phyloP scores from a whole-genome alignment of 495 filamentous ascomycete genomes.

The Poronia punctata region DNA sequence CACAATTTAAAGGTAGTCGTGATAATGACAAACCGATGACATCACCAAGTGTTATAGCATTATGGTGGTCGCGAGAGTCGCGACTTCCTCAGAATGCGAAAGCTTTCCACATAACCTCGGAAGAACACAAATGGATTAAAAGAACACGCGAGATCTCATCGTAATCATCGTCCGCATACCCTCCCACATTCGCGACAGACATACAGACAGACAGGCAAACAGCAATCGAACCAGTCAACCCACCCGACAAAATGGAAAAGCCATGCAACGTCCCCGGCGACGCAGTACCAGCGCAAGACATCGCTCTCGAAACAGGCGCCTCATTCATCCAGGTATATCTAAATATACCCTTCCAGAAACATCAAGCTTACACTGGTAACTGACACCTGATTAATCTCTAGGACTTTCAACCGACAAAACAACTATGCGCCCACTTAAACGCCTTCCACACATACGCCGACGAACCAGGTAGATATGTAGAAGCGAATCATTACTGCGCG shows the following conservation, averaged over 20 bases:
- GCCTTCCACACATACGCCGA: slow-evolving; percentile 77
- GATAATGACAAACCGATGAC: not conserved
- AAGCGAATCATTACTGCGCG: slow-evolving; percentile 80
- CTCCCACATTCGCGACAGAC: no score
- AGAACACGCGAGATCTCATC: no score
- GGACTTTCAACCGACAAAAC: slow-evolving; percentile 66
- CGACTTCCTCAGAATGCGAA: no score
- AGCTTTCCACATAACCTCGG: no score
- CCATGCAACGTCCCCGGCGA: slow-evolving; percentile 16
- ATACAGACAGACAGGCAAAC: no score
- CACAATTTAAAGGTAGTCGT: no score
- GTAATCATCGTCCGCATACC: no score
- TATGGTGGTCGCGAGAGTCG: no score
- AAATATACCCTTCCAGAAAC: not conserved
- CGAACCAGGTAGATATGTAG: slow-evolving; percentile 60
- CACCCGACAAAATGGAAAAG: slow-evolving; percentile 8
- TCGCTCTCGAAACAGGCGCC: slow-evolving; percentile 23
- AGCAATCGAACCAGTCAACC: no score
- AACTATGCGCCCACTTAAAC: slow-evolving; percentile 77
- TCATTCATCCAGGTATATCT: slow-evolving; percentile 18
- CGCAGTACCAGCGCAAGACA: slow-evolving; percentile 14
- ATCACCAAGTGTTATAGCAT: no score
- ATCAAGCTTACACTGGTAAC: not conserved
- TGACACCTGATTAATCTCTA: slow-evolving; percentile 26
- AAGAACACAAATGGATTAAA: no score